A percentile compares a stretch with the other conserved stretches of the same genome.
Conservation (phyloP, 2,329 filamentous ascomycete species). For the Ophiostoma montium region DNA sequence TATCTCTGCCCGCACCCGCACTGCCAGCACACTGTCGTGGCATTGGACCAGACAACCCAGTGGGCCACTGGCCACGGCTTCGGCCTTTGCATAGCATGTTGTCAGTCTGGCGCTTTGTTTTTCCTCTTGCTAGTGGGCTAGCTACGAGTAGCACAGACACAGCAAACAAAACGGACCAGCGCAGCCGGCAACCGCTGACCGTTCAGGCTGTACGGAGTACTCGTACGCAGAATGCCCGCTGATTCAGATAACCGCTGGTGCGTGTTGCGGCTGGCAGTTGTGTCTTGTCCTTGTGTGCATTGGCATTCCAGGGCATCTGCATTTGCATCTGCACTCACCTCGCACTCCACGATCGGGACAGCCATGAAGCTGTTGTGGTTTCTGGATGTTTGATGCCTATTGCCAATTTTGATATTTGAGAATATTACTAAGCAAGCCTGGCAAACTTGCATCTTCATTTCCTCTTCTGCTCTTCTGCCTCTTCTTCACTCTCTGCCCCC, state of each 20-base stretch:
- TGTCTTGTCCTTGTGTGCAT: too few relatives aligned
- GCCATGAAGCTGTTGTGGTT: too few relatives aligned
- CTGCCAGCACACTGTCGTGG: background rate
- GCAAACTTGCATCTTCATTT: background rate
- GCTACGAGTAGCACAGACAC: too few relatives aligned
- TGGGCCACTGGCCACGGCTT: too few relatives aligned
- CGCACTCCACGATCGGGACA: too few relatives aligned
- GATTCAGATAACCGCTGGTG: background rate
- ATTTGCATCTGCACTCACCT: too few relatives aligned
- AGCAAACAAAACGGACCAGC: conserved; percentile 1
- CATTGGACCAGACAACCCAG: too few relatives aligned
- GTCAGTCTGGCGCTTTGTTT: conserved; percentile 1
- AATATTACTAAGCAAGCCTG: too few relatives aligned
- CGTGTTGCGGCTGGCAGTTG: too few relatives aligned
- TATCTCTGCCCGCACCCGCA: background rate
- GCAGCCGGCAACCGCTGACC: background rate
- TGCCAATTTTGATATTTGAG: too few relatives aligned
- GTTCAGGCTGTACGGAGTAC: background rate
- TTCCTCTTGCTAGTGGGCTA: background rate
- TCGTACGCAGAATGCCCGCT: background rate
- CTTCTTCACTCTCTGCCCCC: background rate
- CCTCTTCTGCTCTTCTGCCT: background rate
- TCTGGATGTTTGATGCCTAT: too few relatives aligned
- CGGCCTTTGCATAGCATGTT: background rate
- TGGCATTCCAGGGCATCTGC: too few relatives aligned